phyloP scores from a whole-genome alignment of 148 eudicot species.

The Rhododendron vialii region DNA sequence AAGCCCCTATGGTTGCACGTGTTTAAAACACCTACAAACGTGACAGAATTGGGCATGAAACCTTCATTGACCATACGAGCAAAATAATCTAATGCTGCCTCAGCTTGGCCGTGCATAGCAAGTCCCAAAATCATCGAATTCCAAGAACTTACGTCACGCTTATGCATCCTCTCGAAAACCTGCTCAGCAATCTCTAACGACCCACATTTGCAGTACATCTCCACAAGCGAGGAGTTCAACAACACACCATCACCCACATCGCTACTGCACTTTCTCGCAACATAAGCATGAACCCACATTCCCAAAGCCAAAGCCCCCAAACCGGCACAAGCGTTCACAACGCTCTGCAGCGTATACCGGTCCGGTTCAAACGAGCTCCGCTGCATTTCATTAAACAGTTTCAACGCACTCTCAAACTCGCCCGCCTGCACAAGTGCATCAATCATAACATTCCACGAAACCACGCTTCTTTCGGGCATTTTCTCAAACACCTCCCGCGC shows the following conservation, averaged over 20 bases:
- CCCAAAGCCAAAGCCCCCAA: constrained; percentile 60
- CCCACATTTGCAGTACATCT: constrained; percentile 80
- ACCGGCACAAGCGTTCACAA: constrained; percentile 61
- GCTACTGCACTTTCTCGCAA: constrained; percentile 29
- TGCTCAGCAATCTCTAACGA: constrained; percentile 45
- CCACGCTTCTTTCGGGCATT: constrained; percentile 65
- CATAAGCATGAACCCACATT: constrained; percentile 72
- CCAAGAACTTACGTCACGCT: constrained; percentile 64
- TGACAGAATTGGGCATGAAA: constrained; percentile 57
- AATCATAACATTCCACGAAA: constrained; percentile 70
- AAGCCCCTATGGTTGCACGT: constrained; percentile 72
- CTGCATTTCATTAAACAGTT: constrained; percentile 44
- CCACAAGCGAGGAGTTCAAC: constrained; percentile 52
- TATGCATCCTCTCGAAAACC: constrained; percentile 53
- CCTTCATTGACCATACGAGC: constrained; percentile 40
- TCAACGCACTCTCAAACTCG: constrained; percentile 57
- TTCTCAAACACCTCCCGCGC: constrained; percentile 59
- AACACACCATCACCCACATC: constrained; percentile 27
- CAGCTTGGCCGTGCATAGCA: constrained; percentile 51
- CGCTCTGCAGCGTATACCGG: constrained; percentile 63
- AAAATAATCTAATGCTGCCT: constrained; percentile 42
- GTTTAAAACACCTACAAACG: constrained; percentile 61
- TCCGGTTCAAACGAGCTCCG: constrained; percentile 48
- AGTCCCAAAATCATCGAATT: constrained; percentile 65
- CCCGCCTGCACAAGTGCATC: constrained; percentile 53